Conservation (phyloP, 331 rosid genomes). For the Rosa hybrid region DNA sequence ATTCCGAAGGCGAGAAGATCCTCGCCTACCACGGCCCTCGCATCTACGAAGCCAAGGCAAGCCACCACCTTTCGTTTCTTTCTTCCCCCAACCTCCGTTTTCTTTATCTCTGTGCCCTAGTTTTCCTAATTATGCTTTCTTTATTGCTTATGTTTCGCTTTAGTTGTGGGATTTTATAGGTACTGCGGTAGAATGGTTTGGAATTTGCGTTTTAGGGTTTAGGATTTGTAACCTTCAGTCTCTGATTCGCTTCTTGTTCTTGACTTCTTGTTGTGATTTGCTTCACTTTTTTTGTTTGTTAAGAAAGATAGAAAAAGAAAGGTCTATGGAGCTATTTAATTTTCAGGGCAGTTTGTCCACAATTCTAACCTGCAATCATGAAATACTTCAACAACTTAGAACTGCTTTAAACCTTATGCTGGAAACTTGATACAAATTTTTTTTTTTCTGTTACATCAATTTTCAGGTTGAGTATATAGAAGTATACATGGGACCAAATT, state of each 20-base stretch:
- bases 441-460: not conserved
- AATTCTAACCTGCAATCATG: not conserved
- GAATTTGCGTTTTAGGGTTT: conserved; percentile 24
- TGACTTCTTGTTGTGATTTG: not conserved
- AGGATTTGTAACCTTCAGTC: not conserved
- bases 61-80: conserved; percentile 2
- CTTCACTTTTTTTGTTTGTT: not conserved
- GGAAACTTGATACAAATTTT: not conserved
- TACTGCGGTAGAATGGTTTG: not conserved
- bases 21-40: conserved; percentile 92
- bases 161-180: not conserved
- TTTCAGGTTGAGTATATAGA: not conserved
- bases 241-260: not conserved
- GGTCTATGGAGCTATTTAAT: not conserved
- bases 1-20: conserved; percentile 79
- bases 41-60: conserved; percentile 94
- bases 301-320: not conserved
- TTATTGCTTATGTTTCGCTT: not conserved
- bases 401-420: not conserved
- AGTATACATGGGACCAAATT: not conserved
- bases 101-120: not conserved
- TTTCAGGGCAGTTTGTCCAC: not conserved
- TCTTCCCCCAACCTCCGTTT: not conserved
- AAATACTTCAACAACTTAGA: not conserved
- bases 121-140: not conserved